Evolutionary conservation across 345 rosid species (phyloP).

Genomic region (Syzygium jambos): DNA sequence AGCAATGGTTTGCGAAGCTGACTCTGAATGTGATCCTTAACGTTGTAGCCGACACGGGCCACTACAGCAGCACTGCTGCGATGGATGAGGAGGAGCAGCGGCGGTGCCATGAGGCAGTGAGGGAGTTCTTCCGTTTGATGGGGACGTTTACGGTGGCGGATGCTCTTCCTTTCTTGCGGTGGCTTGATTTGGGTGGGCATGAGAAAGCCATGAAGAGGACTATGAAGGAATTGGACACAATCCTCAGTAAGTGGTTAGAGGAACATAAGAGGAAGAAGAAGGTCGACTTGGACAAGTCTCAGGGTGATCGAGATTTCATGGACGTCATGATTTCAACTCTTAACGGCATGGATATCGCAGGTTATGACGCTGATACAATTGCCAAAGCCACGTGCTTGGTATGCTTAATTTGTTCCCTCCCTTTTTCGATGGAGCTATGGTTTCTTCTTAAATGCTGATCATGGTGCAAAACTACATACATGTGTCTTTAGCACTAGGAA

Average conservation of each 20-base stretch:
- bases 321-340: conserved; percentile 5
- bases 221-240: conserved; percentile 3
- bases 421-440: background rate
- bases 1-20: conserved; percentile 16
- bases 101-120: conserved; percentile 1
- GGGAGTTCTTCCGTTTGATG: background rate
- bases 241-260: conserved; percentile 9
- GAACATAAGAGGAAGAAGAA: conserved; percentile 6
- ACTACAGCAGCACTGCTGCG: background rate
- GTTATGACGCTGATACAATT: background rate
- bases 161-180: conserved; percentile 17
- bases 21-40: conserved; percentile 14
- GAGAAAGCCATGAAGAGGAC: conserved; percentile 15
- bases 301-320: conserved; percentile 9
- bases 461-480: background rate
- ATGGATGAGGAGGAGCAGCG: conserved; percentile 4
- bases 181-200: conserved; percentile 17
- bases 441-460: background rate
- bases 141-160: conserved; percentile 13
- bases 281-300: background rate
- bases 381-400: conserved; percentile 2
- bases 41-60: conserved; percentile 23
- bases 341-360: background rate
- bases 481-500: background rate
- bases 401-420: background rate